Evolutionary conservation across 768 basidiomycete species (phyloP), one percentile per base, ranked within the genome.

Genomic region (Hortiboletus campestris): DNA sequence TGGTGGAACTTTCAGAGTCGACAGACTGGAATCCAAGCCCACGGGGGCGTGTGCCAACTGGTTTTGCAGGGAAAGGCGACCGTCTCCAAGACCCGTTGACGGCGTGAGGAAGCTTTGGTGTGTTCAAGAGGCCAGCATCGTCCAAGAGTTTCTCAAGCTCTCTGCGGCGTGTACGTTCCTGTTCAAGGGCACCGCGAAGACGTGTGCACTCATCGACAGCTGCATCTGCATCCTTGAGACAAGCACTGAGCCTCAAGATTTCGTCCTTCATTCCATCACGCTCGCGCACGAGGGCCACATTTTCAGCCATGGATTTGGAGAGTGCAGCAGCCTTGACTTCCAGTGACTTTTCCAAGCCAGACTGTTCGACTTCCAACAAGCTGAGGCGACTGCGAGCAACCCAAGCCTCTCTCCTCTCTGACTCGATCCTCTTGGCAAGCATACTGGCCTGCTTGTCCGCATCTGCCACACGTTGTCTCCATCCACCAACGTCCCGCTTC

Each of bases 401-500:
- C 86, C 89, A 92, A 2, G 86, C 86, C 53, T 94, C 92, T 50
- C 85, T 80, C 25, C 89, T 79, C 73, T 94, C 91, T n/a, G 74
- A 77, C 43, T 93, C 90, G 14, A 92, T 78, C 12, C 88, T 77
- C 56, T 81, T 82, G 25, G 83, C 79, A 47, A 96, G 80, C 36
- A 85, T 74, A 40, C 77, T 75, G 22, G 84, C 72, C 61, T 86
- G 85, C 52, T 82, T 85, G 63, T 96, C 91, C 63, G 91, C 77
- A 64, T 89, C 87, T 14, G 76, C 77, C 45, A 94, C 89, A 22
- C 94, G 80, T 34, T 73, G 78, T 57, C 89, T 80, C 92, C 94
- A 96, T 0, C 88, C 89, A 60, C 93, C 88, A 0, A 94, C 85
- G 70, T 98, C 94, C 49, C 85, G 83, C 69, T 87, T 88, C 48